Evolutionary conservation across 2,329 filamentous ascomycete genomes (phyloP), one percentile per base, ranked within the genome.

Genomic region (Ophiocordyceps unilateralis): DNA sequence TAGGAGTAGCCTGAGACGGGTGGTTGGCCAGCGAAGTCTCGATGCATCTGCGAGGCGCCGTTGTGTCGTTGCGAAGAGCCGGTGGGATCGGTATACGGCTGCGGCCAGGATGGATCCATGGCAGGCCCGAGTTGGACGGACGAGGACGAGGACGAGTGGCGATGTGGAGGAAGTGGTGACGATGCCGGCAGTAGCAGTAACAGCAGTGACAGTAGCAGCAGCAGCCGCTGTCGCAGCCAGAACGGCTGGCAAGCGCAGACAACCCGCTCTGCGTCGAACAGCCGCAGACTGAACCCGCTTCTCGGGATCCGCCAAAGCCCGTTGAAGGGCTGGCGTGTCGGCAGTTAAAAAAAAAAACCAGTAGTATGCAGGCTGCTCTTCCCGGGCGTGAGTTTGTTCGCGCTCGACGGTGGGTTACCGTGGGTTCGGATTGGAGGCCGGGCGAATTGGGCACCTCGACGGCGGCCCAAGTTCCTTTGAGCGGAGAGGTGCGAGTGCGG

Each of bases 11-110:
- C 43, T 21, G 55, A 45, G 48, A 55, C 42, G 45, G 51, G 46
- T 47, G 51, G 41, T 43, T 55, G 55, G 41, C 50, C 53, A 39
- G 65, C 56, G 57, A 70, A 71, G 52, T 73, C 65, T 55, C 65
- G 60, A 47, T 68, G 61, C 51, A 67, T 64, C 49, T 70, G 63
- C 45, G 50, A 48, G 49, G 46, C 59, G 51, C 69, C 69, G 61
- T 75, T 78, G 60, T 78, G 81, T 64, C 79, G 74, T 63, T 74
- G 70, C 56, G 78, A 69, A 58, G 72, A 70, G 56, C 69, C 70
- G 55, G 71, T 62, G 58, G 77, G 66, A 61, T 83, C 78, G 59
- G 72, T 65, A 63, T 83, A 84, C 49, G 71, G 61, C 65, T 79
- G 75, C 65, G 78, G 75, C 78, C 78, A 83, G 53, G 80, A 58